Percentiles rank a stretch among this genome's conserved stretches.
Conservation (phyloP, 441 rosid genomes). For the Arabidopsis hybrid region DNA sequence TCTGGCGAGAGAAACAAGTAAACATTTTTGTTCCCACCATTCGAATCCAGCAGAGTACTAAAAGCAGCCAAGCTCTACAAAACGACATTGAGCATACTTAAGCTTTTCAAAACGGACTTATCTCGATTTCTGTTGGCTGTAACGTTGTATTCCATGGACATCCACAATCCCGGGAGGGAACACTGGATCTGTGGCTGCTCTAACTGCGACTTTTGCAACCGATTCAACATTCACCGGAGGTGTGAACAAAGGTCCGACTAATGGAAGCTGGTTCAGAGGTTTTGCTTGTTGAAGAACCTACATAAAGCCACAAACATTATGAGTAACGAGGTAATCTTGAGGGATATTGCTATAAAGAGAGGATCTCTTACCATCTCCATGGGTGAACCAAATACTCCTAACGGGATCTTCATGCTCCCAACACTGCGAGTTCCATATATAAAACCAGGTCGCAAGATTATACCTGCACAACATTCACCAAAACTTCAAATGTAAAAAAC, state of each 20-base stretch:
- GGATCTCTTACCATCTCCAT: conserved; percentile 68
- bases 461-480: conserved; percentile 59
- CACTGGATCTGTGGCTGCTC: conserved; percentile 72
- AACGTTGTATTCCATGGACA: conserved; percentile 60
- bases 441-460: conserved; percentile 95
- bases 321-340: conserved; percentile 18
- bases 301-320: not conserved
- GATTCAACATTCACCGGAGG: conserved; percentile 68
- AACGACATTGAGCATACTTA: conserved; percentile 23
- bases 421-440: conserved; percentile 85
- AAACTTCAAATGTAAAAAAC: not conserved
- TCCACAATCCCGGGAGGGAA: conserved; percentile 73
- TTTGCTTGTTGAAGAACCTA: conserved; percentile 72
- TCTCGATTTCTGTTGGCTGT: conserved; percentile 65
- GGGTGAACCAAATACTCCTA: conserved; percentile 81
- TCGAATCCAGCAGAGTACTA: conserved; percentile 13
- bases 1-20: conserved; percentile 21
- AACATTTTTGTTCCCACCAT: conserved; percentile 34
- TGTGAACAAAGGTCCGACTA: conserved; percentile 67
- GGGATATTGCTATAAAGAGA: conserved; percentile 8
- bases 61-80: conserved; percentile 33
- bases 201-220: conserved; percentile 65
- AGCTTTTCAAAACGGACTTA: conserved; percentile 38
- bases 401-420: conserved; percentile 73
- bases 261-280: conserved; percentile 62